Percentiles rank a stretch among this genome's conserved stretches.
Evolutionary conservation across 2,329 filamentous ascomycete genomes (phyloP).

Genomic region (Chalara sp.): DNA sequence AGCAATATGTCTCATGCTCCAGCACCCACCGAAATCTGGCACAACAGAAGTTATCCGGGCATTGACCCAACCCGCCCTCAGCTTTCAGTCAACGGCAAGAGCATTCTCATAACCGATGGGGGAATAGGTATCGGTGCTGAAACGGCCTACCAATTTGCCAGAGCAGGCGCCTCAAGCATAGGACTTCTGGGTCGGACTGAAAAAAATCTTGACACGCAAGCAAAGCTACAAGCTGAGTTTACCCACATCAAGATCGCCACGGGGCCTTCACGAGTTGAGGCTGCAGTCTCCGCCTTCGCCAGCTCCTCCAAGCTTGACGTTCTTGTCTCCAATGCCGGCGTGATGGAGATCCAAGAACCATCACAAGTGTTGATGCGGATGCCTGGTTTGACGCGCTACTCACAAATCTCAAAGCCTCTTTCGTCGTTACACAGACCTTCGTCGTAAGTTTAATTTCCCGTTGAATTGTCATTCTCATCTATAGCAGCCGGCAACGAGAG

Average conservation of each 20-base stretch:
- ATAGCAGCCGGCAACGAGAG: too few relatives aligned
- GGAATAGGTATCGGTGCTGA: slow-evolving; percentile 39
- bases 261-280: slow-evolving; percentile 28
- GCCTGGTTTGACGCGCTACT: slow-evolving; percentile 30
- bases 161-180: slow-evolving; percentile 36
- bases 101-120: slow-evolving; percentile 36
- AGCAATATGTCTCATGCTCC: slow-evolving; percentile 27
- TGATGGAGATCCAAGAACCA: slow-evolving; percentile 22
- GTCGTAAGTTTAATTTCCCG: slow-evolving; percentile 7
- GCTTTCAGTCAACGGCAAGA: slow-evolving; percentile 33
- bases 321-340: slow-evolving; percentile 13
- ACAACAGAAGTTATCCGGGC: slow-evolving; percentile 28
- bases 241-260: slow-evolving; percentile 28
- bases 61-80: slow-evolving; percentile 34
- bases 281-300: too few relatives aligned
- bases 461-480: too few relatives aligned
- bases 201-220: slow-evolving; percentile 30
- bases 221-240: slow-evolving; percentile 28
- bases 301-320: too few relatives aligned
- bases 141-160: slow-evolving; percentile 35
- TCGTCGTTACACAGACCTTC: slow-evolving; percentile 30
- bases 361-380: slow-evolving; percentile 24
- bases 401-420: slow-evolving; percentile 28
- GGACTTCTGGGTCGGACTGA: slow-evolving; percentile 36
- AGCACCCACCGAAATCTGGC: slow-evolving; percentile 32